Percentiles rank a stretch among this genome's conserved stretches.
Conservation (phyloP, 2,329 filamentous ascomycete genomes). For the Akanthomyces muscarius region DNA sequence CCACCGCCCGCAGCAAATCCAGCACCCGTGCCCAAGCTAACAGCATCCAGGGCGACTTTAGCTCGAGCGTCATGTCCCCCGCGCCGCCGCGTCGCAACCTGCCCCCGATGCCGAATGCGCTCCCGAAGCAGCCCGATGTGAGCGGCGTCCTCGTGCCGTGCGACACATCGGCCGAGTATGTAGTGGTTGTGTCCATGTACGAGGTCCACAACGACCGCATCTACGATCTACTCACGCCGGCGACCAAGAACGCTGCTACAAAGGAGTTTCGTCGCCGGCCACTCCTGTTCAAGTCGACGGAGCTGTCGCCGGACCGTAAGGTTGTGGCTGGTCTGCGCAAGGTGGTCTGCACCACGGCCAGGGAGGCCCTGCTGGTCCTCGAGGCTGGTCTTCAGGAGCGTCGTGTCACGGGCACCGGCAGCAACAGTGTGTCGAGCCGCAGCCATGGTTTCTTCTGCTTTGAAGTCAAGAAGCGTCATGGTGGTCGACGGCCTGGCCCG, state of each 20-base stretch:
- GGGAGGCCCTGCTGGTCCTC: slow-evolving; percentile 83
- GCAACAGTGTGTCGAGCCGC: slow-evolving; percentile 86
- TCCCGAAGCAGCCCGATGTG: slow-evolving; percentile 73
- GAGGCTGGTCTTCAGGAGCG: slow-evolving; percentile 86
- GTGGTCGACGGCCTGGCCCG: slow-evolving; percentile 42
- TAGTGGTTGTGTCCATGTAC: slow-evolving; percentile 93
- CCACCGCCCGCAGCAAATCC: slow-evolving; percentile 40
- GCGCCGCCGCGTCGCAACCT: slow-evolving; percentile 58
- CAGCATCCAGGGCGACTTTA: slow-evolving; percentile 45
- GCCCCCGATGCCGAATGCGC: slow-evolving; percentile 58
- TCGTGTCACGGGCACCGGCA: slow-evolving; percentile 82
- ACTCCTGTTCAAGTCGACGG: slow-evolving; percentile 87
- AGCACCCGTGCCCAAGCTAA: slow-evolving; percentile 36
- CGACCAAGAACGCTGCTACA: slow-evolving; percentile 54
- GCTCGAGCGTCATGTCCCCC: slow-evolving; percentile 44
- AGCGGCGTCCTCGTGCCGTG: slow-evolving; percentile 61
- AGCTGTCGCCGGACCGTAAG: slow-evolving; percentile 84
- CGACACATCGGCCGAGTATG: slow-evolving; percentile 68
- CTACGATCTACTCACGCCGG: slow-evolving; percentile 79
- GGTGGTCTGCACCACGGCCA: slow-evolving; percentile 75
- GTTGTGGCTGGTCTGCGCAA: slow-evolving; percentile 90
- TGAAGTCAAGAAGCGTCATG: slow-evolving; percentile 78
- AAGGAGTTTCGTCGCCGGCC: slow-evolving; percentile 74
- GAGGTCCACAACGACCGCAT: slow-evolving; percentile 99
- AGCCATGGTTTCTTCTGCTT: slow-evolving; percentile 96